A percentile compares a stretch with the other conserved stretches of the same genome.
These are phyloP conservation scores for Myxozyma neotropica DNA, from an alignment of 805 yeast genomes.

Conservation along the genomic window DNA sequence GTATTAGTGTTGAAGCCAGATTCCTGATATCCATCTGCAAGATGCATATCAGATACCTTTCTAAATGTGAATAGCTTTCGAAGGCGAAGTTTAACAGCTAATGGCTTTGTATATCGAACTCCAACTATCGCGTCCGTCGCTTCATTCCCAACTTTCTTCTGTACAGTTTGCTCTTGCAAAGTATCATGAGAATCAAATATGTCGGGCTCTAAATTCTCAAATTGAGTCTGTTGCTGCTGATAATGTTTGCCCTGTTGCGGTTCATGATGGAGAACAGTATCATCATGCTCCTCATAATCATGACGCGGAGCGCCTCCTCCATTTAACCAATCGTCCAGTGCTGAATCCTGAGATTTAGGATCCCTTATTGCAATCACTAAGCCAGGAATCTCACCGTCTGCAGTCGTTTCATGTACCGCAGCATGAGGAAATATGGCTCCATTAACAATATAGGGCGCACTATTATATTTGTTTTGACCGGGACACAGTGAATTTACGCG, in stretches of 20 bases:
- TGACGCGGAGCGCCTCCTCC: background rate
- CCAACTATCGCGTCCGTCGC: background rate
- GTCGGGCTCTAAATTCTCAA: conserved; percentile 5
- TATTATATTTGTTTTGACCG: too few species aligned
- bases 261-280: conserved; percentile 4
- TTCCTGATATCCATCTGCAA: background rate
- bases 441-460: too few species aligned
- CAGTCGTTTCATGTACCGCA: too few species aligned
- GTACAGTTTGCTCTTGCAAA: background rate
- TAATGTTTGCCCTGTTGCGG: background rate
- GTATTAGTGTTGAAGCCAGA: background rate
- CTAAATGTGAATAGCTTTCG: background rate
- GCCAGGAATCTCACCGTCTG: too few species aligned
- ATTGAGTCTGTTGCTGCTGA: background rate
- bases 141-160: background rate
- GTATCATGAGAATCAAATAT: background rate
- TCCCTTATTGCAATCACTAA: too few species aligned
- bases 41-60: background rate
- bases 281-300: background rate
- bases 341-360: background rate
- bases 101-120: background rate
- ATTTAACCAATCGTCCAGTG: background rate
- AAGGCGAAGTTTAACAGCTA: background rate
- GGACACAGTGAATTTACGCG: background rate
- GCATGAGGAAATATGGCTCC: too few species aligned